These are phyloP conservation scores for Cyanodermella asteris DNA, from an alignment of 2,329 filamentous ascomycete genomes.

Conservation along the genomic window DNA sequence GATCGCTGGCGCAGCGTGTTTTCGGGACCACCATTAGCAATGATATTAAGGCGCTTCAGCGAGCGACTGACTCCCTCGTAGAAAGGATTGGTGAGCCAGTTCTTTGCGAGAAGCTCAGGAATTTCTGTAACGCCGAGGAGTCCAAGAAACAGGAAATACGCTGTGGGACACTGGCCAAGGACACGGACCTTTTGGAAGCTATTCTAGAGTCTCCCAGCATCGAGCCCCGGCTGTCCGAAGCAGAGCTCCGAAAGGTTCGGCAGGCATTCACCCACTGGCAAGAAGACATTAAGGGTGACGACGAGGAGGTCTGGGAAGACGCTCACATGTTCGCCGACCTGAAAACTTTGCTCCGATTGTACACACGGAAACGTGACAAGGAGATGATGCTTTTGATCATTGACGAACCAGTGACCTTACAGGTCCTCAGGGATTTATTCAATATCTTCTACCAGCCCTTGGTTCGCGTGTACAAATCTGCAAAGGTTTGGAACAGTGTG, in stretches of 20 bases:
- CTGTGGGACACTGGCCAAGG: conserved; percentile 47
- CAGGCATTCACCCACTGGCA: conserved; percentile 96
- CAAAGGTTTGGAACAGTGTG: conserved; percentile 92
- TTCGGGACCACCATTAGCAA: conserved; percentile 83
- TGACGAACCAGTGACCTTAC: conserved; percentile 90
- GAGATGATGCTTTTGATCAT: conserved; percentile 90
- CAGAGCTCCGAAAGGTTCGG: conserved; percentile 67
- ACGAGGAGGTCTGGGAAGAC: conserved; percentile 70
- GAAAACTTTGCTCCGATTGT: conserved; percentile 84
- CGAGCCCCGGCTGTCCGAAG: conserved; percentile 43
- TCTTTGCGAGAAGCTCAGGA: conserved; percentile 60
- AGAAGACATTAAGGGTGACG: conserved; percentile 61
- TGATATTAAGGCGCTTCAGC: conserved; percentile 69
- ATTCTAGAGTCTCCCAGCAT: conserved; percentile 63
- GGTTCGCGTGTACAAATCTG: conserved; percentile 92
- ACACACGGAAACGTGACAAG: conserved; percentile 83
- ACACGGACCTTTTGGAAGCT: conserved; percentile 66
- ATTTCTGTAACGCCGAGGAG: conserved; percentile 57
- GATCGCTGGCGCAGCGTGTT: conserved; percentile 81
- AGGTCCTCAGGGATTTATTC: conserved; percentile 86
- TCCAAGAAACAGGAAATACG: conserved; percentile 52
- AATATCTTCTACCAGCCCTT: conserved; percentile 98
- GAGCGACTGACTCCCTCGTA: conserved; percentile 57
- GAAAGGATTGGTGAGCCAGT: conserved; percentile 61
- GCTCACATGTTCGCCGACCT: conserved; percentile 84